Evolutionary conservation across 2,329 filamentous ascomycete species (phyloP), one percentile per base, ranked within the genome.

Genomic region (Botrytis fabae): DNA sequence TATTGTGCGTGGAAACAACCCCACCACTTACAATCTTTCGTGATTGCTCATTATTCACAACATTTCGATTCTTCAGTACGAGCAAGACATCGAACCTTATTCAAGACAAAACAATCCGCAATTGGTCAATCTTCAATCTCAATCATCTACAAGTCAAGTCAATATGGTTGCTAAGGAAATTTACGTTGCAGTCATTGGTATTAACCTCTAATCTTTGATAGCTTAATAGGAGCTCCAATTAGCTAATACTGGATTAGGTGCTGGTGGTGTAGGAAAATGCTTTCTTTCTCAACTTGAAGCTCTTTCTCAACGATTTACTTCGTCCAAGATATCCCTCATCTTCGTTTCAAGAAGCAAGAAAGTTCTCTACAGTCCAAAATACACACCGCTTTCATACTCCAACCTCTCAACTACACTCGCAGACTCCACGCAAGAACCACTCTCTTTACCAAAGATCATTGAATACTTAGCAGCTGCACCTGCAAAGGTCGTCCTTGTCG

Each of bases 221-320:
- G 25, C 54, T 54, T 46, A 48, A 74, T 78, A 76, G 80, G 9
- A 68, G 65, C 48, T 59, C 9, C 8, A 46, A 38, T 70, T 69
- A 46, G 51, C 70, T 72, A 46, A 72, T 51, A 22, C 8, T 38
- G 35, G 48, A 51, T 48, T 64, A 97, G 95, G 96, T 80, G 93
- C 92, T 79, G 96, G 96, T 78, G 95, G 95, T 76, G 96, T 98
- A 75, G 96, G 96, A 80, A 95, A 95, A 83, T 90, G 90, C 84
- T 98, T 98, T 86, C 89, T 98, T 76, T 86, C 87, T 77, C 96
- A 98, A 83, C 90, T 98, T 73, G 86, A 91, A 76, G 81, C 85
- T 74, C 88, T 96, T 74, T 86, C 89, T 68, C 85, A 87, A 76
- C 89, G 92, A 75, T 90, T 90, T 57, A 88, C 91, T 60, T 87